Evolutionary conservation across 768 basidiomycete genomes (phyloP), one percentile per base, ranked within the genome.

Genomic region (Gautieria morchelliformis): DNA sequence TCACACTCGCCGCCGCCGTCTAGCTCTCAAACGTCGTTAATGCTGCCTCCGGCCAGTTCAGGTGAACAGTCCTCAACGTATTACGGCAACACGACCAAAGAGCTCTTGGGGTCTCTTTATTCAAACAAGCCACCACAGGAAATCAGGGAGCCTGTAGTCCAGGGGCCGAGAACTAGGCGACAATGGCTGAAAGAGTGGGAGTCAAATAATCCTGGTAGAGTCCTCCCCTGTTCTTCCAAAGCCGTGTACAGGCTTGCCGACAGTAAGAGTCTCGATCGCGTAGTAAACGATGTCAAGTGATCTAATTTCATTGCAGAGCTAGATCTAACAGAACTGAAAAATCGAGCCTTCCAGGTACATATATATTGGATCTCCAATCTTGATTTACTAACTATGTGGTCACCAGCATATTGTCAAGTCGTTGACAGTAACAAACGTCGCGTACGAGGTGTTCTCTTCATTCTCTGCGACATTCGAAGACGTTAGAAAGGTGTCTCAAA

Each of bases 191-290:
- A 70, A 60, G 76, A 78, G 47, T 93, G 89, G 89, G 74, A 77
- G 65, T 69, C 69, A 46, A 72, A 72, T 52, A 78, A 87, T 63
- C 81, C 82, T 4, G 78, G 77, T 11, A 75, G 78, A 47, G 86
- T 87, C 1, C 72, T 77, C n/a, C 83, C 83, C 0, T 89, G 88
- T 64, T 90, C 87, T 30, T 88, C 90, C 14, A 93, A 93, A 68
- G 86, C 90, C 3, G 81, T 84, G 9, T 93, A 89, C 66, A 76
- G 88, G 51, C 76, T 92, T 30, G 91, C 91, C 17, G 91, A 93
- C 65, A 80, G 89, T 90, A 61, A 64, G 84, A 72, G 17, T 39
- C 5, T 14, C 3, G n/a, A 11, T 46, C 24, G 19, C 17, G 22
- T 49, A 30, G 22, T 49, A 15, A 17, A 24, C 17, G 27, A 5